Evolutionary conservation across 1,284 basidiomycete genomes (phyloP).

Genomic region (Athelia psychrophila): DNA sequence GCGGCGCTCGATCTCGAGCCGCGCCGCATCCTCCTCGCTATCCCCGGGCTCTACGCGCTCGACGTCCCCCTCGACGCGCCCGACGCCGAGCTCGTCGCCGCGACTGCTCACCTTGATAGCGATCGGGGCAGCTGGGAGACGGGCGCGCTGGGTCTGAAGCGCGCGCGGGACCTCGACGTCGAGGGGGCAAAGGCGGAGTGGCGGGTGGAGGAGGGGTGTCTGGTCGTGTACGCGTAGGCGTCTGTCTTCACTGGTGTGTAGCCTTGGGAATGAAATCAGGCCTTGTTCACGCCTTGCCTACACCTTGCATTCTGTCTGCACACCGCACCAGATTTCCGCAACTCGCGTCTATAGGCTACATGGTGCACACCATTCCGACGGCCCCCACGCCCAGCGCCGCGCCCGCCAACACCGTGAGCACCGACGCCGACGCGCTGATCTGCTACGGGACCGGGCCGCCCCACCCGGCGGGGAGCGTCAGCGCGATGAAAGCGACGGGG

Average conservation of each 20-base stretch:
- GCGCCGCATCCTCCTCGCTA: constrained; percentile 25
- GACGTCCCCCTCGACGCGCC: constrained; percentile 28
- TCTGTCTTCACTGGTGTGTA: too few species aligned
- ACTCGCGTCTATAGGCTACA: constrained; percentile 31
- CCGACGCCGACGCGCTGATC: constrained; percentile 39
- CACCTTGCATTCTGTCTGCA: background rate
- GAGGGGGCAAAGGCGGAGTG: constrained; percentile 36
- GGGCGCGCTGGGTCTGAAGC: constrained; percentile 24
- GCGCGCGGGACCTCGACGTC: constrained; percentile 29
- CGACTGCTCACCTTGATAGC: constrained; percentile 4
- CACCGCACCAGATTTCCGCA: background rate
- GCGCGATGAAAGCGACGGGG: constrained; percentile 30
- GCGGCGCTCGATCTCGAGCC: constrained; percentile 35
- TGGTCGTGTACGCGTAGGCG: constrained; percentile 28
- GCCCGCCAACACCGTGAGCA: constrained; percentile 42
- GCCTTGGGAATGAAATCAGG: too few species aligned
- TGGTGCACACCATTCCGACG: constrained; percentile 47
- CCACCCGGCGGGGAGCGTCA: constrained; percentile 50
- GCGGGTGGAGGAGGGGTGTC: constrained; percentile 26
- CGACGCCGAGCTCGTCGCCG: constrained; percentile 20
- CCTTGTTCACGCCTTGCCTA: background rate
- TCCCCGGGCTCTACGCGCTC: constrained; percentile 27
- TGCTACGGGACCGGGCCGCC: constrained; percentile 51
- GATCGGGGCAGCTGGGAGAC: constrained; percentile 2
- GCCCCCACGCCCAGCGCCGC: constrained; percentile 42